phyloP scores from a whole-genome alignment of 257 asterid species.

The Solanum pimpinellifolium region DNA sequence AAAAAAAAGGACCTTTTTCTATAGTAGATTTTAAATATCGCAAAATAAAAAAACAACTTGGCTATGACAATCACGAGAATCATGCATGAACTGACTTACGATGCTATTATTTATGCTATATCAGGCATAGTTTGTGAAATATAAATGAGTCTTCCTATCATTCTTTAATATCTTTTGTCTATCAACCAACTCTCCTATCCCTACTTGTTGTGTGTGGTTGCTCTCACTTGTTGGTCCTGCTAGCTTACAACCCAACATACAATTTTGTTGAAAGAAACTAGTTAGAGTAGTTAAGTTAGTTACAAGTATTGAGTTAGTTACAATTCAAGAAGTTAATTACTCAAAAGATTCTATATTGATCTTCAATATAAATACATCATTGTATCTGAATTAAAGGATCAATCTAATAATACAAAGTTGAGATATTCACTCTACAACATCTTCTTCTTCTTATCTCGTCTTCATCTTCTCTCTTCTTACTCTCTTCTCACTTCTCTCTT shows the following conservation, averaged over 20 bases:
- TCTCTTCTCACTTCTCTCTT: no score
- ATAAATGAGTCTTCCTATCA: background rate
- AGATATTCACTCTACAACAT: no score
- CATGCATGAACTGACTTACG: background rate
- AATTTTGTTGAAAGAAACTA: background rate
- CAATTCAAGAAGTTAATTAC: no score
- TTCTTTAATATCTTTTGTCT: background rate
- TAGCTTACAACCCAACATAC: background rate
- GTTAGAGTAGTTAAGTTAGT: no score
- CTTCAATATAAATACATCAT: no score
- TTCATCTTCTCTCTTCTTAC: no score
- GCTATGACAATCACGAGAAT: background rate
- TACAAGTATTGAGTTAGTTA: no score
- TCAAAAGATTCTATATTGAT: no score
- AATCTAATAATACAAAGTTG: no score
- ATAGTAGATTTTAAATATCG: background rate
- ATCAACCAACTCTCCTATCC: background rate
- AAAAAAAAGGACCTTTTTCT: background rate
- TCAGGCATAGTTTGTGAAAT: background rate
- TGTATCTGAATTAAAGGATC: no score
- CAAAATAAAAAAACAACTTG: background rate
- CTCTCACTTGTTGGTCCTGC: background rate
- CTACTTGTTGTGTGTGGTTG: background rate
- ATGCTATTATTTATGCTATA: no score
- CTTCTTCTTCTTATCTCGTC: no score